Base-by-base conservation (phyloP, 2,329 filamentous ascomycete genomes). In the Paecilomyces fulvus region DNA sequence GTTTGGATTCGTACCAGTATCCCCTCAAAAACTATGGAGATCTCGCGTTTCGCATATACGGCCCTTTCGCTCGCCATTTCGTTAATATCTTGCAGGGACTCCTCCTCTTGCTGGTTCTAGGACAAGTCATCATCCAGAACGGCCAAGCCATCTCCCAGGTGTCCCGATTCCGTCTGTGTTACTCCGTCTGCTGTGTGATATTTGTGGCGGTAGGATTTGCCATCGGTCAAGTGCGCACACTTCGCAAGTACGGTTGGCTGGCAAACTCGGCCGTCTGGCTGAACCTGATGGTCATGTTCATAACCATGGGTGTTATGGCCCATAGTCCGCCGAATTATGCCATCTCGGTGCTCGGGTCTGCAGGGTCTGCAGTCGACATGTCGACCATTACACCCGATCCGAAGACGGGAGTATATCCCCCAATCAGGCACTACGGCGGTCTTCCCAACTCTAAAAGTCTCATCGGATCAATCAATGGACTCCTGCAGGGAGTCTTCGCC, bases 241-340 rank as follows among this genome's bases (percentile, higher is more conserved):
- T 85, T 31, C 76, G 80, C 62, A 69, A 73, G 9, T 80, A 81
- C 53, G 78, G 79, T 3, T 83, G 79, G 77, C 65, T 84, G 0
- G 80, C 81, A 12, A 83, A 82, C 59, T 61, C 78, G 14, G 76
- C 80, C 1, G 77, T 84, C 9, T 84, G 79, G 77, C 62, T 83
- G 53, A 84, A 83, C 58, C 59, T 84, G 21, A 62, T 80, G 33
- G 74, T 80, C 59, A 79, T 84, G 52, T 75, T 83, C 60, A 77
- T 83, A 58, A 79, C 77, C 11, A 83, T 84, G 77, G 80, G 77
- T 21, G 77, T 79, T 3, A 75, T 76, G 4, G 75, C 79, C 1
- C 70, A 80, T 56, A 77, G 73, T 3, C 69, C 72, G 1, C 81
- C 81, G 0, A 80, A 82, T 60, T 82, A 78, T 23, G 51, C 49